Evolutionary conservation across 1,284 basidiomycete genomes (phyloP).

Genomic region (Puccinia polysora): DNA sequence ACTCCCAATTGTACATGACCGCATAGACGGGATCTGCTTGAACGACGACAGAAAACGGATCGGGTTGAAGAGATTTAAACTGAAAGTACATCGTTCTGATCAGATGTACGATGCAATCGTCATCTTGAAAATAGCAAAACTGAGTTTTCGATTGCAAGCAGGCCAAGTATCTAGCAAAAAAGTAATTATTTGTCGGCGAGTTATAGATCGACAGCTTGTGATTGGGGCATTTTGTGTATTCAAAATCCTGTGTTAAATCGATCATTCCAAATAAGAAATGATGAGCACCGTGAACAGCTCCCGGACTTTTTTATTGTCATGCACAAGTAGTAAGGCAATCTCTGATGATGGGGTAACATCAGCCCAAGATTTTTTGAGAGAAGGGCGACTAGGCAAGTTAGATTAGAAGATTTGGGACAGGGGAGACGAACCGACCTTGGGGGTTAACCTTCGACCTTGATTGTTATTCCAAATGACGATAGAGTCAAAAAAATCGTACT

Average conservation of each 20-base stretch:
- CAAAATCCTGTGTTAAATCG: slow-evolving; percentile 43
- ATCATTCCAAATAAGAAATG: not conserved
- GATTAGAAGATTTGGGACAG: not conserved
- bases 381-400: not conserved
- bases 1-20: slow-evolving; percentile 48
- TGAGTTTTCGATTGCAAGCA: slow-evolving; percentile 47
- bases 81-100: slow-evolving; percentile 48
- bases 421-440: slow-evolving; percentile 10
- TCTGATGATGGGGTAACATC: no score
- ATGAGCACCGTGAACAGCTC: no score
- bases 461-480: slow-evolving; percentile 43
- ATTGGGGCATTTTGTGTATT: slow-evolving; percentile 45
- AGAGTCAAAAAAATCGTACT: slow-evolving; percentile 33
- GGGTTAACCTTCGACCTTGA: not conserved
- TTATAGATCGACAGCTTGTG: slow-evolving; percentile 48
- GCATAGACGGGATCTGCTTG: slow-evolving; percentile 44
- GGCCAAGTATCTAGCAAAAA: slow-evolving; percentile 49
- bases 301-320: no score
- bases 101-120: slow-evolving; percentile 50
- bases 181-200: slow-evolving; percentile 49
- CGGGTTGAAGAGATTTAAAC: slow-evolving; percentile 47
- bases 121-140: slow-evolving; percentile 51
- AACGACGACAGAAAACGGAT: slow-evolving; percentile 46
- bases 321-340: no score
- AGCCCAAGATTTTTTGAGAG: no score